Conservation (phyloP, 2,329 filamentous ascomycete genomes). For the Aspergillus ochraceoroseus region DNA sequence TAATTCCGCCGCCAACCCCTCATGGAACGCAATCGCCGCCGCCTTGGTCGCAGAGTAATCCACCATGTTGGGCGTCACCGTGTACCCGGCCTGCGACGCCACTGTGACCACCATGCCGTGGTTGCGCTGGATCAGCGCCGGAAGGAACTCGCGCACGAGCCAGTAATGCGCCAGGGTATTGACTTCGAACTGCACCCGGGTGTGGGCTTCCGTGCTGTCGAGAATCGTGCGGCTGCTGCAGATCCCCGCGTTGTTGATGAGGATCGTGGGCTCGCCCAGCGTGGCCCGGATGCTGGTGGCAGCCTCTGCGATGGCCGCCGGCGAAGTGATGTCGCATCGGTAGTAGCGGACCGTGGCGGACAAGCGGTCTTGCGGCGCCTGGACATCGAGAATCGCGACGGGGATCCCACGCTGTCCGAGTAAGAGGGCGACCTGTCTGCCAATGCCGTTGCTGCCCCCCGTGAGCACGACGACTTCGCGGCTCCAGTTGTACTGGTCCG, state of each 20-base stretch:
- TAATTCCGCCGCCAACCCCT: conserved; percentile 58
- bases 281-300: conserved; percentile 37
- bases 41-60: conserved; percentile 52
- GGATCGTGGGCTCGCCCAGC: conserved; percentile 44
- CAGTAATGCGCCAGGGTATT: conserved; percentile 51
- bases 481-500: conserved; percentile 17
- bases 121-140: conserved; percentile 47
- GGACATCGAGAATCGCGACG: conserved; percentile 63
- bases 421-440: conserved; percentile 58
- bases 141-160: conserved; percentile 50
- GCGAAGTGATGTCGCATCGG: conserved; percentile 35
- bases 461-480: conserved; percentile 55
- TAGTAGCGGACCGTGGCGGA: conserved; percentile 27
- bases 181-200: conserved; percentile 49
- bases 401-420: conserved; percentile 62
- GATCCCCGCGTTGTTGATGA: conserved; percentile 51
- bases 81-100: conserved; percentile 50
- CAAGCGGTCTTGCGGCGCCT: conserved; percentile 30
- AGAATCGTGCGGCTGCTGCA: conserved; percentile 45
- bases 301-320: conserved; percentile 27
- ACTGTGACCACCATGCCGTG: conserved; percentile 56
- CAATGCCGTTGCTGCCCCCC: conserved; percentile 70
- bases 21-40: conserved; percentile 59
- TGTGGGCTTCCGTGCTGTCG: conserved; percentile 40
- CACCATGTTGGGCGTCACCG: conserved; percentile 45